Evolutionary conservation across 2,329 filamentous ascomycete species (phyloP).

Genomic region (Colletotrichum eremochloae): DNA sequence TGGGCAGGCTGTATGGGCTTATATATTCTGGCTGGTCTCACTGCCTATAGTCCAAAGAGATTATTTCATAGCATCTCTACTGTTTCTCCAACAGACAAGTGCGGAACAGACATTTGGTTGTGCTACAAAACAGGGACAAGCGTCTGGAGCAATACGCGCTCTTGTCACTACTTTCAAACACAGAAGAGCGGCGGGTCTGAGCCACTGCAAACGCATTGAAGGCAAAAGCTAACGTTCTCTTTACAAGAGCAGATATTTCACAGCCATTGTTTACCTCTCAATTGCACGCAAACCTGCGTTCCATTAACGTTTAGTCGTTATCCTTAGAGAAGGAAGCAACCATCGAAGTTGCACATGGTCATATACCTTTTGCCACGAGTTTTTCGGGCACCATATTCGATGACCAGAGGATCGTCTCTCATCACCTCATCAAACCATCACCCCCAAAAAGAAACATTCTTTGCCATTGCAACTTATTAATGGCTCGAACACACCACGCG

Average conservation of each 20-base stretch:
- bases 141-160: not conserved
- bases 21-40: not conserved
- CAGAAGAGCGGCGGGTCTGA: not conserved
- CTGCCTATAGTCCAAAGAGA: not conserved
- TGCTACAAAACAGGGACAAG: not conserved
- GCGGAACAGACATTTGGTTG: not conserved
- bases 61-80: not conserved
- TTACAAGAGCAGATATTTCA: not conserved
- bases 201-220: not conserved
- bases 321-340: not conserved
- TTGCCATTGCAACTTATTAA: not conserved
- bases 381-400: no score
- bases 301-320: not conserved
- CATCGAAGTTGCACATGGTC: not conserved
- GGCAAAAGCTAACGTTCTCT: not conserved
- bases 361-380: not conserved
- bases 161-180: not conserved
- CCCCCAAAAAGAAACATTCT: not conserved
- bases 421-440: not conserved
- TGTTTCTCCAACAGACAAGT: not conserved
- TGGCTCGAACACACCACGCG: not conserved
- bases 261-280: not conserved
- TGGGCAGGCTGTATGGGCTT: not conserved
- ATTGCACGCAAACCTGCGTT: not conserved
- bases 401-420: no score